Percentiles rank a stretch among this genome's conserved stretches.
phyloP scores from a whole-genome alignment of 495 filamentous ascomycete genomes.

The Xylaria grammica region DNA sequence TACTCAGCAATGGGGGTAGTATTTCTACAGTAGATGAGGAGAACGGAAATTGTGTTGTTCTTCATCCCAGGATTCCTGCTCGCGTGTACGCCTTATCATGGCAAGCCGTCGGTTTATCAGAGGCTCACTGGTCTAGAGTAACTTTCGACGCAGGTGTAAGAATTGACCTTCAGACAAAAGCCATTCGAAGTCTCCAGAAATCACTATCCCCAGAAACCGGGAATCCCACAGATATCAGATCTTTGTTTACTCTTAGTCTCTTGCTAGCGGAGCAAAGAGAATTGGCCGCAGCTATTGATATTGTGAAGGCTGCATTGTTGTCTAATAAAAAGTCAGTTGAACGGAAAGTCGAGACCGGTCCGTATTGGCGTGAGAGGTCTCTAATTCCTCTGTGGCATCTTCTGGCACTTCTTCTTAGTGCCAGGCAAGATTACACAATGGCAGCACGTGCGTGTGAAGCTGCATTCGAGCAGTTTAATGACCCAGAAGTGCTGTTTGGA shows the following conservation, averaged over 20 bases:
- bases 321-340: conserved; percentile 44
- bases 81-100: conserved; percentile 69
- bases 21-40: conserved; percentile 35
- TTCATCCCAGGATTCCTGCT: conserved; percentile 52
- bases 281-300: conserved; percentile 74
- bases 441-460: conserved; percentile 83
- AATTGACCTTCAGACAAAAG: conserved; percentile 70
- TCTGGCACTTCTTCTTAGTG: conserved; percentile 81
- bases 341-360: conserved; percentile 43
- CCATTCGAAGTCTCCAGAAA: conserved; percentile 72
- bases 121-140: conserved; percentile 82
- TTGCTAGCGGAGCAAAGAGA: conserved; percentile 82
- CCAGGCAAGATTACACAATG: conserved; percentile 80
- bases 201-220: conserved; percentile 69
- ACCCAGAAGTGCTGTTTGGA: conserved; percentile 62
- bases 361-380: conserved; percentile 58
- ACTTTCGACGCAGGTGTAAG: conserved; percentile 75
- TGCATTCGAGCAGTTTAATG: conserved; percentile 84
- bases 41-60: conserved; percentile 42
- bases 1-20: conserved; percentile 30
- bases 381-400: conserved; percentile 83
- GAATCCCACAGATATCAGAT: conserved; percentile 66
- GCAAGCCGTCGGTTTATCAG: conserved; percentile 79
- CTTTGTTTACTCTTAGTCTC: conserved; percentile 78
- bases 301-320: conserved; percentile 65